These are phyloP conservation scores for Luffa aegyptiaca DNA, from an alignment of 306 rosid species.

Conservation along the genomic window DNA sequence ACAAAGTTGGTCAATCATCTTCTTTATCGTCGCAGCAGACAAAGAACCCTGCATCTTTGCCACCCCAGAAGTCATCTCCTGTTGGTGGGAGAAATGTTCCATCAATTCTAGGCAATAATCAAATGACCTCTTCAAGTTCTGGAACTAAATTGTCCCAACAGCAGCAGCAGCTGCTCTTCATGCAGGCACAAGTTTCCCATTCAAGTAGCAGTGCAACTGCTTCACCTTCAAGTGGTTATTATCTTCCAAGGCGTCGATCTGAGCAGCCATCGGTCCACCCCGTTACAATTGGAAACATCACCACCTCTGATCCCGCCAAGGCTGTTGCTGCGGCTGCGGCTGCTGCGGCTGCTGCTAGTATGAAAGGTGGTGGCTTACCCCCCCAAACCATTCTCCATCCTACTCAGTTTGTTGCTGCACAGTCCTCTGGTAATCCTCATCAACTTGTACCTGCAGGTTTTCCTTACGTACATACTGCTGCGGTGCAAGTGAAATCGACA, in stretches of 20 bases:
- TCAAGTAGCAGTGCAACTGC: constrained; percentile 37
- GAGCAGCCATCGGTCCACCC: constrained; percentile 44
- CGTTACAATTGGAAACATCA: constrained; percentile 13
- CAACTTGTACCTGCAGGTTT: constrained; percentile 48
- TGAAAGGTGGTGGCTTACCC: constrained; percentile 44
- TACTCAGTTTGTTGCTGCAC: constrained; percentile 48
- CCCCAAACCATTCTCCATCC: constrained; percentile 56
- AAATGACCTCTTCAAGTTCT: constrained; percentile 32
- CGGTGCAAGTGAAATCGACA: constrained; percentile 73
- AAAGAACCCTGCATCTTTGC: constrained; percentile 36
- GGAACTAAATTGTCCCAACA: constrained; percentile 47
- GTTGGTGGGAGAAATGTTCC: constrained; percentile 64
- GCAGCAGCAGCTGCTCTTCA: constrained; percentile 47
- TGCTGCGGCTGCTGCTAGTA: constrained; percentile 16
- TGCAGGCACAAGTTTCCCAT: constrained; percentile 49
- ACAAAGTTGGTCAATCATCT: constrained; percentile 56
- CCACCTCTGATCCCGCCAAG: constrained; percentile 43
- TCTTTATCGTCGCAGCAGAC: constrained; percentile 63
- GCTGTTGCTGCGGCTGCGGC: constrained; percentile 25
- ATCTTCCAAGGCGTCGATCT: constrained; percentile 44
- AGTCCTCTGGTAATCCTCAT: constrained; percentile 53
- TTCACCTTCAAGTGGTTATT: constrained; percentile 42
- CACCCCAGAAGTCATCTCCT: constrained; percentile 71
- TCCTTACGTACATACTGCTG: constrained; percentile 48
- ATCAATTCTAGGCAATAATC: constrained; percentile 62